Evolutionary conservation across 192 early-diverging fungal genomes (phyloP).

Genomic region (Entophlyctis helioformis): DNA sequence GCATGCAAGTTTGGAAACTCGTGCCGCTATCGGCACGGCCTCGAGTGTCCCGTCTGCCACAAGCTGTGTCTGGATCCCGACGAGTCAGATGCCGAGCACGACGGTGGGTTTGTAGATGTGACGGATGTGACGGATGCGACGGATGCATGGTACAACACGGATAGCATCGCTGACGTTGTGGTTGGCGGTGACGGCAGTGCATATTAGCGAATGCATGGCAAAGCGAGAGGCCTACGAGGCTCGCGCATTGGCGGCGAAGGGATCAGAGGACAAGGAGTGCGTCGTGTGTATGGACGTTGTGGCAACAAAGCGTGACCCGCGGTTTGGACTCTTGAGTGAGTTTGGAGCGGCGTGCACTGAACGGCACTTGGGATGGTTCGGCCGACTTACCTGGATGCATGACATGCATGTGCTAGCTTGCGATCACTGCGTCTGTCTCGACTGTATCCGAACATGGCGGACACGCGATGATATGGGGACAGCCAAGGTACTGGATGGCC

Average conservation of each 20-base stretch:
- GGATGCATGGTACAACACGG: too few species aligned
- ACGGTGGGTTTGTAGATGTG: constrained; percentile 1
- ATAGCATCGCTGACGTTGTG: too few species aligned
- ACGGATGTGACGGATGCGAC: too few species aligned
- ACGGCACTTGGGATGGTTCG: too few species aligned
- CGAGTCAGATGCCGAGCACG: constrained; percentile 2
- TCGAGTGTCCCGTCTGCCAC: constrained; percentile 25
- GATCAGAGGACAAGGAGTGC: constrained; percentile 34
- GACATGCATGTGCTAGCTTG: constrained; percentile 16
- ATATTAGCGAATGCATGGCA: too few species aligned
- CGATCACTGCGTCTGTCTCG: constrained; percentile 39
- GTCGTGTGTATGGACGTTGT: constrained; percentile 38
- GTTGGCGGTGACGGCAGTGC: too few species aligned
- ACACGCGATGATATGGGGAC: constrained; percentile 29
- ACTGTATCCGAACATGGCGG: constrained; percentile 37
- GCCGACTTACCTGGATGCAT: not conserved
- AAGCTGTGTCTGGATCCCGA: constrained; percentile 26
- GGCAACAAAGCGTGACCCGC: constrained; percentile 22
- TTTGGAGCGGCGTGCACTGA: too few species aligned
- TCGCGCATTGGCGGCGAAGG: too few species aligned
- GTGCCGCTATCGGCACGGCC: constrained; percentile 29
- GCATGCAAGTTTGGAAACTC: constrained; percentile 21
- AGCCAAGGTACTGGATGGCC: constrained; percentile 31
- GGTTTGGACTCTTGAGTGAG: constrained; percentile 35
- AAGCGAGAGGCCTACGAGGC: too few species aligned